These are phyloP conservation scores for Ogataea neopini DNA, from an alignment of 805 yeast species.

Conservation along the genomic window DNA sequence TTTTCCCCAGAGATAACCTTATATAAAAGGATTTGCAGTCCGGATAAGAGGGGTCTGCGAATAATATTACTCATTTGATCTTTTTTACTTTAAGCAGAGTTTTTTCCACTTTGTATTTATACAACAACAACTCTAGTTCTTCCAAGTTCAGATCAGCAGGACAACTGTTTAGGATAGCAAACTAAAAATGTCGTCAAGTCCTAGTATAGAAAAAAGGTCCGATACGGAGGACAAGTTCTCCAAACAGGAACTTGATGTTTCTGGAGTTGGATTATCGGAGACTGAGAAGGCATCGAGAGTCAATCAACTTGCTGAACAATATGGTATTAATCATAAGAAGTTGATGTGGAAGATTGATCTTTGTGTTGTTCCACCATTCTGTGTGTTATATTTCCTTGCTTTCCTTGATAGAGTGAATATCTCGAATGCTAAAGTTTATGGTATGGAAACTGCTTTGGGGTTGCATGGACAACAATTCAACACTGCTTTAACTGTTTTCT, in stretches of 20 bases:
- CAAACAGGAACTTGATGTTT: conserved; percentile 9
- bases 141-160: neutral
- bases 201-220: conserved; percentile 21
- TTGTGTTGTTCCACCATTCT: conserved; percentile 75
- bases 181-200: conserved; percentile 17
- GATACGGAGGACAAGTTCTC: conserved; percentile 19
- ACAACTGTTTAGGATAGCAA: neutral
- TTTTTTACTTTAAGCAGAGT: neutral
- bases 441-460: conserved; percentile 55
- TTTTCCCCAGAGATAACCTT: conserved; percentile 3
- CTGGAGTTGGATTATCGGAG: conserved; percentile 21
- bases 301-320: conserved; percentile 41
- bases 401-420: conserved; percentile 82
- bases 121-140: neutral
- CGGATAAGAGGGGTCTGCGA: neutral
- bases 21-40: neutral
- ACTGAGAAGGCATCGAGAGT: conserved; percentile 31
- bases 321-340: conserved; percentile 53
- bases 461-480: conserved; percentile 62
- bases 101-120: conserved; percentile 3
- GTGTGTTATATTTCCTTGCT: conserved; percentile 71
- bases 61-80: neutral
- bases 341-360: conserved; percentile 66
- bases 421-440: conserved; percentile 77
- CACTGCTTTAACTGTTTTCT: conserved; percentile 66